phyloP scores from a whole-genome alignment of 148 eudicot species.

The Nepenthes mirabilis region DNA sequence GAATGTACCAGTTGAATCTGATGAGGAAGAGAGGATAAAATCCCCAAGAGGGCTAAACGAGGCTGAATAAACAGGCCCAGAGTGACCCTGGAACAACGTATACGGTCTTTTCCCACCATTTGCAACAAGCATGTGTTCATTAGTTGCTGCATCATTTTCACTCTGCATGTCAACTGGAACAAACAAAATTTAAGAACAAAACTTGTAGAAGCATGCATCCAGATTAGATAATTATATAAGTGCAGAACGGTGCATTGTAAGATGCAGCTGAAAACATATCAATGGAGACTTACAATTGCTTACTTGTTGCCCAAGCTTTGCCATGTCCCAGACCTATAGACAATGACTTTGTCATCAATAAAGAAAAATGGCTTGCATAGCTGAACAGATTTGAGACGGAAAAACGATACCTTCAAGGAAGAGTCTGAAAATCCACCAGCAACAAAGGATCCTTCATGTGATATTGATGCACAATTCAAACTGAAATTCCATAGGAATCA shows the following conservation, averaged over 20 bases:
- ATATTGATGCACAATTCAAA: conserved; percentile 85
- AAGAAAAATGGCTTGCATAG: neutral
- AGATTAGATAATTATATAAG: neutral
- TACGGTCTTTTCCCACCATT: conserved; percentile 59
- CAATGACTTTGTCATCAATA: neutral
- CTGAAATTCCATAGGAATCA: conserved; percentile 18
- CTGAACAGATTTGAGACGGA: neutral
- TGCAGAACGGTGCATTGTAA: neutral
- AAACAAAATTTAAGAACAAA: conserved; percentile 4
- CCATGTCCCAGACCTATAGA: conserved; percentile 92
- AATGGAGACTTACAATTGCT: conserved; percentile 42
- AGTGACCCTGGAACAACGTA: conserved; percentile 78
- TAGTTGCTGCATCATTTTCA: conserved; percentile 48
- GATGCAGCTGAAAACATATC: neutral
- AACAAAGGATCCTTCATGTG: conserved; percentile 92
- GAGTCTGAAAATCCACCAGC: conserved; percentile 99
- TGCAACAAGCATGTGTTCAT: conserved; percentile 32
- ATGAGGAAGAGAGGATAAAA: conserved; percentile 87
- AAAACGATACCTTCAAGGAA: conserved; percentile 56
- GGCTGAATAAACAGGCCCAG: conserved; percentile 93
- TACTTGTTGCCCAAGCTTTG: conserved; percentile 71
- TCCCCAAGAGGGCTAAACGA: conserved; percentile 87
- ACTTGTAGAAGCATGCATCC: conserved; percentile 2
- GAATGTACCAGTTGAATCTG: conserved; percentile 79
- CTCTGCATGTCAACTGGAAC: conserved; percentile 42